Conservation (phyloP, 2,329 filamentous ascomycete genomes). For the Aspergillus sp. region DNA sequence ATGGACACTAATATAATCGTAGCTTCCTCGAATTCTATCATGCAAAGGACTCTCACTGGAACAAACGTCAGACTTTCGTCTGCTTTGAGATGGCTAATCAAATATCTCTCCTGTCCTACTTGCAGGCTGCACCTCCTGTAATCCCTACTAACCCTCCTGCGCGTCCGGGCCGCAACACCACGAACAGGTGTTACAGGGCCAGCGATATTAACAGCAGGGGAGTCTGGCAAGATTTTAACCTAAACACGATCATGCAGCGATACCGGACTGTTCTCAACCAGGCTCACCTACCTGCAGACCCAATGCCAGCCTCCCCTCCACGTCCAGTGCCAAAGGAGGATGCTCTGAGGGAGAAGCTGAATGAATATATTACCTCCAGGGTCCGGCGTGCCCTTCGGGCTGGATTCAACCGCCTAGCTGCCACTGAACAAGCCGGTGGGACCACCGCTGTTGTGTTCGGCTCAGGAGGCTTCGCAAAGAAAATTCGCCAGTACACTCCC, state of each 20-base stretch:
- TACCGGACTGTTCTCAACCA: not conserved
- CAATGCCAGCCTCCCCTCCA: not conserved
- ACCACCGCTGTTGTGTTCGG: conserved; percentile 1
- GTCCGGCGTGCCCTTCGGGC: conserved; percentile 2
- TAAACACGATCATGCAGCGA: not conserved
- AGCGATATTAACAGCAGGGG: not conserved
- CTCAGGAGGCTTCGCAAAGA: not conserved
- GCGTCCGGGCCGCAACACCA: not conserved
- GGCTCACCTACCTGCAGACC: not conserved
- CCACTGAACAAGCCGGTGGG: not conserved
- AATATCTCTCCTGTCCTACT: not conserved
- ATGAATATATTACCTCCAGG: not conserved
- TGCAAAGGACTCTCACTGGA: too few relatives aligned
- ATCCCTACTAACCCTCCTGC: not conserved
- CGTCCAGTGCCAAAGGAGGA: not conserved
- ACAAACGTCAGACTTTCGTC: too few relatives aligned
- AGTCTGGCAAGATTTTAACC: not conserved
- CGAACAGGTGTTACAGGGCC: not conserved
- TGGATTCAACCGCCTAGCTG: not conserved
- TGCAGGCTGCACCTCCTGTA: not conserved
- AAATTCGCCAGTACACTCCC: not conserved
- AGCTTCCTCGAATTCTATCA: too few relatives aligned
- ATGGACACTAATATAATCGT: too few relatives aligned
- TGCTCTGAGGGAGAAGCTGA: not conserved
- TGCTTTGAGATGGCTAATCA: not conserved